These are phyloP conservation scores for Fragaria iinumae DNA, from an alignment of 306 rosid species.

Conservation along the genomic window DNA sequence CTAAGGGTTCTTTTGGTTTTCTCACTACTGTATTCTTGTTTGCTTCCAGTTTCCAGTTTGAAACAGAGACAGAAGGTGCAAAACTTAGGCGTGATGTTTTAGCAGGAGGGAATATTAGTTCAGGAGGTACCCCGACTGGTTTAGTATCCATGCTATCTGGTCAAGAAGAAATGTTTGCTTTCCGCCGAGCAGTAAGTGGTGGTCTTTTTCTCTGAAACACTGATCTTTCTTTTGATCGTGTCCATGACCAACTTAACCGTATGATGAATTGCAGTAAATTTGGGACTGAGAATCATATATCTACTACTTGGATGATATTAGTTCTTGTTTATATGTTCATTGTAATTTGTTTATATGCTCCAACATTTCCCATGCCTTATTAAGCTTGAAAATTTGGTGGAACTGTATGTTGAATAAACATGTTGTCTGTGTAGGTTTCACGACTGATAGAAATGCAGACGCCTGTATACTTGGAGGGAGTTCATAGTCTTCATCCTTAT, in stretches of 20 bases:
- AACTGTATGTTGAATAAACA: conserved; percentile 13
- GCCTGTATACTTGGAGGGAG: conserved; percentile 75
- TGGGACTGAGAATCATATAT: background rate
- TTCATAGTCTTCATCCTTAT: conserved; percentile 63
- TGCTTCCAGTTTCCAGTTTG: conserved; percentile 86
- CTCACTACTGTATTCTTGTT: conserved; percentile 13
- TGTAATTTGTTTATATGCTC: background rate
- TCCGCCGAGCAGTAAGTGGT: conserved; percentile 84
- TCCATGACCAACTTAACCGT: background rate
- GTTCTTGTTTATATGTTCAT: background rate
- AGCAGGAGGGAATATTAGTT: conserved; percentile 69
- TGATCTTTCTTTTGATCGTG: background rate
- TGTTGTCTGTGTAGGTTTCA: conserved; percentile 55
- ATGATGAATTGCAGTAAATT: background rate
- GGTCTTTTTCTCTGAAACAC: conserved; percentile 8
- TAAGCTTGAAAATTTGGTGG: background rate
- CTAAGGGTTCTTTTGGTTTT: background rate
- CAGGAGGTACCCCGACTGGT: conserved; percentile 66
- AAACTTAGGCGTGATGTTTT: conserved; percentile 82
- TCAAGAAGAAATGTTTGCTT: conserved; percentile 95
- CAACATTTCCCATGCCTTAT: background rate
- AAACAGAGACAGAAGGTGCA: conserved; percentile 81
- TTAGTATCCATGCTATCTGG: conserved; percentile 80
- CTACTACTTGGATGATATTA: background rate
- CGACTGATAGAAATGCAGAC: conserved; percentile 95